phyloP scores from a whole-genome alignment of 345 rosid species.

The Draba incana region DNA sequence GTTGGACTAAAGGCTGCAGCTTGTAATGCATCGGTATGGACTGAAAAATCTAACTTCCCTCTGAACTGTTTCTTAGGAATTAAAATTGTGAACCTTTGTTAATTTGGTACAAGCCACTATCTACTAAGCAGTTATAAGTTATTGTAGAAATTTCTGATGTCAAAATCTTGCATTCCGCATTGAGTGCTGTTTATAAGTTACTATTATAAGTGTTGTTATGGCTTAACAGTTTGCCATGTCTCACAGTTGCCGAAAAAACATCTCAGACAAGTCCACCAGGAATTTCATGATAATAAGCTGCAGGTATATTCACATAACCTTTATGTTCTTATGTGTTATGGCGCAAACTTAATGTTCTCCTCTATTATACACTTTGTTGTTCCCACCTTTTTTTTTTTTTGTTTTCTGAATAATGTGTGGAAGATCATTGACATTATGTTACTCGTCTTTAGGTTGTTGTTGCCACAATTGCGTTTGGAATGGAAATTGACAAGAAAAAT shows the following conservation, averaged over 20 bases:
- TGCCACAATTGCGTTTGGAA: conserved; percentile 93
- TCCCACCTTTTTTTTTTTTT: neutral
- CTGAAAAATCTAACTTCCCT: neutral
- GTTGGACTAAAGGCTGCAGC: conserved; percentile 87
- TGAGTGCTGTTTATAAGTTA: too few species aligned
- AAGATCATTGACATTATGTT: conserved; percentile 4
- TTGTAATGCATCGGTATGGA: conserved; percentile 76
- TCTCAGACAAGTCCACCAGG: conserved; percentile 75
- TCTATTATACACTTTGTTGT: conserved; percentile 8
- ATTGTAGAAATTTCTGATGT: neutral
- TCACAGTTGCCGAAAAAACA: conserved; percentile 75
- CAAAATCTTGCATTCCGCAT: neutral
- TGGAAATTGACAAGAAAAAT: conserved; percentile 90
- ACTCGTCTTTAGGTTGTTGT: conserved; percentile 65
- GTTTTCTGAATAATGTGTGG: neutral
- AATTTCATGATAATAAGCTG: conserved; percentile 68
- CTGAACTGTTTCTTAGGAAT: neutral
- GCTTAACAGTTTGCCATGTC: conserved; percentile 26
- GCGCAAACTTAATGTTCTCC: conserved; percentile 17
- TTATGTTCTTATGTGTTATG: neutral
- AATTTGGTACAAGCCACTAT: conserved; percentile 13
- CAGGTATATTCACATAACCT: conserved; percentile 51
- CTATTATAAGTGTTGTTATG: neutral
- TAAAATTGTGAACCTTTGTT: conserved; percentile 6
- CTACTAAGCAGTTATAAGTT: neutral